Conservation (phyloP, 768 basidiomycete genomes). For the Infundibulicybe gibba region DNA sequence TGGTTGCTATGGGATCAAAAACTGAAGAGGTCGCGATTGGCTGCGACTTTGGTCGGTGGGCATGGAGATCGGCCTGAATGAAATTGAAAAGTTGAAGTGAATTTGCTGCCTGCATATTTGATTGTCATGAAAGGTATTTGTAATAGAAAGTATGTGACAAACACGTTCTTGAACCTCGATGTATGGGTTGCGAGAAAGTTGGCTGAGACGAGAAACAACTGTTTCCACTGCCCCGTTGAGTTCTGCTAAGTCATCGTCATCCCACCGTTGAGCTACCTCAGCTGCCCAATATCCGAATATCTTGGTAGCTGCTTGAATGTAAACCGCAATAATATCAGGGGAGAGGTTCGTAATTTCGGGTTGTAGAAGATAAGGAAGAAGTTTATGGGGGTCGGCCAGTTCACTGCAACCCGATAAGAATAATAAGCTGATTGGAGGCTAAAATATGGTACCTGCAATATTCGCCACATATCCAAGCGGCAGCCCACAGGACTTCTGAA, state of each 20-base stretch:
- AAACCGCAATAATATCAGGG: slow-evolving; percentile 70
- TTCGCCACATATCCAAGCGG: slow-evolving; percentile 96
- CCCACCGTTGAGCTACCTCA: slow-evolving; percentile 75
- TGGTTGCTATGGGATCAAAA: slow-evolving; percentile 29
- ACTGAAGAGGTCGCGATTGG: slow-evolving; percentile 21
- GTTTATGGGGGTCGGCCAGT: slow-evolving; percentile 71
- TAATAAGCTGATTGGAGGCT: neutral
- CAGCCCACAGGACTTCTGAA: slow-evolving; percentile 86
- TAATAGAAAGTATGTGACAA: slow-evolving; percentile 9
- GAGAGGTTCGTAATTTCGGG: slow-evolving; percentile 51
- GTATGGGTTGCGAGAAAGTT: slow-evolving; percentile 59
- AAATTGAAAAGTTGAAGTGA: slow-evolving; percentile 72
- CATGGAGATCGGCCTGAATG: slow-evolving; percentile 66
- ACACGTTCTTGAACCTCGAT: slow-evolving; percentile 94
- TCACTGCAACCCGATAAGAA: slow-evolving; percentile 43
- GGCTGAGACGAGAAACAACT: slow-evolving; percentile 52
- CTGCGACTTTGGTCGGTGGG: slow-evolving; percentile 41
- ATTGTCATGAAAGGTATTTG: slow-evolving; percentile 3
- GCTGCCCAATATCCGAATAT: slow-evolving; percentile 86
- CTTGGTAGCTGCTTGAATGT: slow-evolving; percentile 81
- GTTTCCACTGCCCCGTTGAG: slow-evolving; percentile 62
- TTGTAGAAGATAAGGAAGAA: slow-evolving; percentile 67
- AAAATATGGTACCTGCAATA: slow-evolving; percentile 72
- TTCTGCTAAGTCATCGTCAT: slow-evolving; percentile 62
- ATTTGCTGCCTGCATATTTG: slow-evolving; percentile 67